Base-by-base conservation (phyloP, 208 protist species). In the Leishmania tropica region DNA sequence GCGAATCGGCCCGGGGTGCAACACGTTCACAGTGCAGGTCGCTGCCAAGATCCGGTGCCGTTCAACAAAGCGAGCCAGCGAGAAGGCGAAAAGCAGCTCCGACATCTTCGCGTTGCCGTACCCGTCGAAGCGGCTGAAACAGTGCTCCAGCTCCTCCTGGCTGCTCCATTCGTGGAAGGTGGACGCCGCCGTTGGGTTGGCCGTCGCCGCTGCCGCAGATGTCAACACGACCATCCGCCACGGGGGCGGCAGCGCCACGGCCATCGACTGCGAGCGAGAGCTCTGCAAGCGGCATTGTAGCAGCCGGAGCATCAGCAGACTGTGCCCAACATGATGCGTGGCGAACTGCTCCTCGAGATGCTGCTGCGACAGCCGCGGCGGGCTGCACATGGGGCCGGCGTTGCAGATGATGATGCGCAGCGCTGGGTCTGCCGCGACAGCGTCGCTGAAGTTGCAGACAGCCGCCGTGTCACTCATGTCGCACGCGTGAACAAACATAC, bases 51-150 rank as follows among this genome's bases (percentile, higher is more conserved):
- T 85, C 15, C 45, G 48, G 64, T 95, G 81, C 62, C 60, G 62
- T 19, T 77, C 71, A 7, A 95, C 78, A 77, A 89, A 92, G 35
- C 86, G 83, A 24, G 89, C 88, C 3, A 95, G 85, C 0, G 90
- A 86, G 67, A 94, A 87, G 60, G 88, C 85, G 79, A 94, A 95
- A 45, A 95, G 85, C 77, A 94, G 79, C 83, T 87, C 89, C 64
- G 87, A 93, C 92, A 93, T 95, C 75, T 92, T 90, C 24, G 89
- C 90, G 58, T 87, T 87, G 47, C 89, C 80, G 83, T 89, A 93
- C 24, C 83, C 81, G 65, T 82, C 56, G 67, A 90, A 94, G 42
- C 83, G 85, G 79, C 83, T 87, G 53, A 87, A 84, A 58, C 76
- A 64, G 35, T 17, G 17, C 42, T 67, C 48, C 65, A 89, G 77